Base-by-base conservation (phyloP, 2,329 filamentous ascomycete species). In the Fusarium succisae region DNA sequence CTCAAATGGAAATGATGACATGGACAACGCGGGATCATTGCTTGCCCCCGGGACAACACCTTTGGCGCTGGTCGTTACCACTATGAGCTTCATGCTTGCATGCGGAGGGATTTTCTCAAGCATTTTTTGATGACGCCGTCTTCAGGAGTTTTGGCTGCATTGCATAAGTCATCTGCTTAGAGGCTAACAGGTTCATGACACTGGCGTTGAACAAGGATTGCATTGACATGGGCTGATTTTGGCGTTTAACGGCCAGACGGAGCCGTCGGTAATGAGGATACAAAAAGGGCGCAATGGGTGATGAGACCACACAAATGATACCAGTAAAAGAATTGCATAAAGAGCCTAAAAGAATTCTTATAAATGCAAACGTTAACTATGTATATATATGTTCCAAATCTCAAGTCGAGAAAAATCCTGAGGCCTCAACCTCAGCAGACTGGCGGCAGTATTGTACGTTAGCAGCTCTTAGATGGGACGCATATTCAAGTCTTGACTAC, bases 1-100 rank as follows among this genome's bases (percentile, higher is more conserved):
- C 38, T 41, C 35, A 28, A 58, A 73, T 32, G 22, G 54, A 17
- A 50, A 70, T 20, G 48, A 66, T 32, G 56, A 59, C 12, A 63
- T 37, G 50, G 50, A 69, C 28, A 76, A 63, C 56, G 76, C 63
- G 26, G 79, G 75, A 35, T 66, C 70, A 22, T 47, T 62, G 14
- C 61, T 66, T 17, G 58, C 13, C 12, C 68, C 70, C 24, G 70
- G 73, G 30, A 65, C 69, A 45, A 53, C 72, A 15, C 62, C 65
- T 30, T 55, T 77, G 45, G 56, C 60, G 30, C 57, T 78, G 59
- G 59, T 74, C 32, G 64, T 63, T 24, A 66, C 74, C 18, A 75
- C 75, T 17, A 60, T 76, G 53, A 63, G 63, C 38, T 78, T 79
- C 43, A 69, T 79, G 59, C 60, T 80, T n/a, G 65, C 76, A 30